Percentiles rank a stretch among this genome's conserved stretches.
Evolutionary conservation across 352 stramenopile species (phyloP).

Genomic region (Phytophthora kernoviae): DNA sequence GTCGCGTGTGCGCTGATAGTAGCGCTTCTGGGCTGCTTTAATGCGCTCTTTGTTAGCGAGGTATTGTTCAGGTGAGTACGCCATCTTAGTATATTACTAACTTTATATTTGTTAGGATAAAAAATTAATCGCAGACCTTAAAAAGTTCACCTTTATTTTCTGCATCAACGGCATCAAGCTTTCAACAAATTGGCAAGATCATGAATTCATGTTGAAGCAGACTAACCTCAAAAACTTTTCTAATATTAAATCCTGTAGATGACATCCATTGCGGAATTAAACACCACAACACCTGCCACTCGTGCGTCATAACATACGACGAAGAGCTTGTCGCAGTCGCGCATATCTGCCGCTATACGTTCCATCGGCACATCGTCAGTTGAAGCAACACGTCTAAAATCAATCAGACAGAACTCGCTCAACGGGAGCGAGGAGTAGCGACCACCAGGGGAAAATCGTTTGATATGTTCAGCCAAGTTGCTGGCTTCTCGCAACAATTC

Average conservation of each 20-base stretch:
- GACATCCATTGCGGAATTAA: conserved; percentile 19
- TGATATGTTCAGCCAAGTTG: not conserved
- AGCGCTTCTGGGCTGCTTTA: too few relatives aligned
- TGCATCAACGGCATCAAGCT: too few relatives aligned
- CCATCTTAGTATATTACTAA: not conserved
- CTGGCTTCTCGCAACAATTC: not conserved
- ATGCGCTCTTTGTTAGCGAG: too few relatives aligned
- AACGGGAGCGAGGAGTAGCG: not conserved
- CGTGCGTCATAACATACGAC: conserved; percentile 18
- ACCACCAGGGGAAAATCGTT: not conserved
- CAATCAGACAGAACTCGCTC: too few relatives aligned
- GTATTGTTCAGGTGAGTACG: not conserved
- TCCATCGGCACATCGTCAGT: not conserved
- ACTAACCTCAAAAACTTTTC: too few relatives aligned
- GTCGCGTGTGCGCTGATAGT: too few relatives aligned
- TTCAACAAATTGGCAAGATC: too few relatives aligned
- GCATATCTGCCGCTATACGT: conserved; percentile 12
- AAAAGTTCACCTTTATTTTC: too few relatives aligned
- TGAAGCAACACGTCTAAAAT: not conserved
- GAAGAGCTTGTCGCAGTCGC: conserved; percentile 14
- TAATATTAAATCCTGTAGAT: too few relatives aligned
- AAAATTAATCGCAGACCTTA: too few relatives aligned
- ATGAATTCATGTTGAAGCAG: too few relatives aligned
- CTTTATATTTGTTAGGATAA: not conserved
- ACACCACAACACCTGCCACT: conserved; percentile 16